Base-by-base conservation (phyloP, 495 filamentous ascomycete genomes). In the Penicillium silybi region DNA sequence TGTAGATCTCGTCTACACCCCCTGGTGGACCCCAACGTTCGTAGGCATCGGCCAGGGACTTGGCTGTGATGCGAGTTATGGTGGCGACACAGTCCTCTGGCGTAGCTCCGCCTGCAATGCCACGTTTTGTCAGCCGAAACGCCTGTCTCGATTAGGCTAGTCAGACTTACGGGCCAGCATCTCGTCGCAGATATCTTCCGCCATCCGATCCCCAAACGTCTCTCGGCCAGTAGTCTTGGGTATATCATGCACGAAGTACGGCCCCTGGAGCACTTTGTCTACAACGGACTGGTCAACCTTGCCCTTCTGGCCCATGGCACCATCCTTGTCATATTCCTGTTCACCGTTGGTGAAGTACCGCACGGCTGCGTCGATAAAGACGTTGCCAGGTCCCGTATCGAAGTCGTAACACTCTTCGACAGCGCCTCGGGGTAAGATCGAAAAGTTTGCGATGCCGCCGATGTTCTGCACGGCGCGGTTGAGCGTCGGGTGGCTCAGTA, bases 171-270 rank as follows among this genome's bases (percentile, higher is more conserved):
- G 57, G 7, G 53, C 52, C 46, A 63, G 57, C 25, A 63, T 70
- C 46, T 66, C 56, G 48, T 65, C 51, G 44, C 75, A 73, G 40
- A 77, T 62, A 9, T 77, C 69, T 46, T 65, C 57, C 13, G 69
- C 69, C 19, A 73, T 53, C 11, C 67, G 70, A 44, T 79, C 76
- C n/a, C 75, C 63, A 59, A 78, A 79, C n/a, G 74, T 70, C 55
- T 78, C 76, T 16, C 76, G 68, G n/a, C 76, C 74, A 9, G 76
- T 79, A 5, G 76, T 78, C 62, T 78, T 78, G 32, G 76, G 75
- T 32, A 70, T 71, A 35, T 71, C 63, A 18, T 37, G 57, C 53
- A 56, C 74, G 41, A 54, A 75, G 65, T 77, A 79, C 20, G 65
- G 54, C 19, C 44, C 46, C 22, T 54, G 46, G 47, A 78, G 59